A percentile compares a stretch with the other conserved stretches of the same genome.
phyloP scores from a whole-genome alignment of 2,329 filamentous ascomycete genomes.

The Xylariaceae sp. region DNA sequence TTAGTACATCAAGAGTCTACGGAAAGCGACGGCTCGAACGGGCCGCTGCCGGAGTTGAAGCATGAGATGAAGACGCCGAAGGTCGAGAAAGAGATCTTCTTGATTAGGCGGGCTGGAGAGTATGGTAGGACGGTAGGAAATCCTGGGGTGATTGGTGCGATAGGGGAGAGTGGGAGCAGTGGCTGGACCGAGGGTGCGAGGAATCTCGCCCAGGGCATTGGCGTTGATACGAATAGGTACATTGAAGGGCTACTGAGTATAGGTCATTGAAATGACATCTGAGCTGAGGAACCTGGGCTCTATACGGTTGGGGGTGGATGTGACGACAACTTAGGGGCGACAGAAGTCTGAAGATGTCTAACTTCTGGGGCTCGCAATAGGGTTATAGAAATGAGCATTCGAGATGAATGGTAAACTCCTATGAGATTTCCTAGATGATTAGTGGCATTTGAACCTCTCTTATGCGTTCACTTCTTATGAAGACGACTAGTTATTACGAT shows the following conservation, averaged over 20 bases:
- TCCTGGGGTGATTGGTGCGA: constrained; percentile 29
- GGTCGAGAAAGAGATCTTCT: constrained; percentile 56
- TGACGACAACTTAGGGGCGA: too few relatives aligned
- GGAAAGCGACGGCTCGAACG: constrained; percentile 7
- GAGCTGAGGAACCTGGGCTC: too few relatives aligned
- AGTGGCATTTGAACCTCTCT: too few relatives aligned
- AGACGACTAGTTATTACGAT: too few relatives aligned
- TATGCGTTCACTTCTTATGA: too few relatives aligned
- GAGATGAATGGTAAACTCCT: too few relatives aligned
- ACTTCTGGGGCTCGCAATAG: too few relatives aligned
- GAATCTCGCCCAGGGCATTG: constrained; percentile 67
- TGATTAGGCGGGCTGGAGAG: constrained; percentile 58
- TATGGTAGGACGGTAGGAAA: constrained; percentile 34
- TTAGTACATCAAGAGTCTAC: constrained; percentile 11
- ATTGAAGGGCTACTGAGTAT: constrained; percentile 68
- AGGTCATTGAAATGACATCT: constrained; percentile 17
- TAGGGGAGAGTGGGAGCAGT: constrained; percentile 33
- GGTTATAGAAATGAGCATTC: too few relatives aligned
- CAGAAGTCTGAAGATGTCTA: too few relatives aligned
- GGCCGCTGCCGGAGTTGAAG: background rate
- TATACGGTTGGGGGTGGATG: too few relatives aligned
- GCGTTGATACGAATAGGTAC: constrained; percentile 71
- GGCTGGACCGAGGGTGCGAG: constrained; percentile 54
- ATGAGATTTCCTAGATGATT: too few relatives aligned
- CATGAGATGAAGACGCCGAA: constrained; percentile 13